Evolutionary conservation across 306 rosid genomes (phyloP).

Genomic region (Luffa acutangula): DNA sequence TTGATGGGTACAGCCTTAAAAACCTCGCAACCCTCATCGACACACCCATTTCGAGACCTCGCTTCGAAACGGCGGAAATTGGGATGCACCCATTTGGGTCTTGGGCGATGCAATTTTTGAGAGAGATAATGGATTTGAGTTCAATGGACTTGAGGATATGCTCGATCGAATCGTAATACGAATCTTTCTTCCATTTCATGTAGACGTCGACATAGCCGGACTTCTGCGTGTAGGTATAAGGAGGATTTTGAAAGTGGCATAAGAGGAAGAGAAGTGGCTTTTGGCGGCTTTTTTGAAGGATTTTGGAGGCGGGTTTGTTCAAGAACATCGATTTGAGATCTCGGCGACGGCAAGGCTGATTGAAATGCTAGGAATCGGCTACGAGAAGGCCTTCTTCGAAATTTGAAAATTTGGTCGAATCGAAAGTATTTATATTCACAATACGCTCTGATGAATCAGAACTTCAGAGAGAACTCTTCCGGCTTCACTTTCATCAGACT

Average conservation of each 20-base stretch:
- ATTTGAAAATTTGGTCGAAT: no score
- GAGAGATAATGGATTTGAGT: conserved; percentile 57
- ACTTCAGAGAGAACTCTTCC: no score
- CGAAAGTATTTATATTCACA: no score
- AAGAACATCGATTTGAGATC: conserved; percentile 23
- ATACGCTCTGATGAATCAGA: no score
- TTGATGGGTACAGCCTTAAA: conserved; percentile 71
- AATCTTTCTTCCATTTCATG: conserved; percentile 88
- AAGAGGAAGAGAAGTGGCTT: conserved; percentile 11
- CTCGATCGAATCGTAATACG: conserved; percentile 56
- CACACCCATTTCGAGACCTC: conserved; percentile 43
- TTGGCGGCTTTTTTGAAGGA: conserved; percentile 19
- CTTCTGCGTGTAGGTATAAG: conserved; percentile 30
- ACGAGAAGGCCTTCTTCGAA: neutral
- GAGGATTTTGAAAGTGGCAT: conserved; percentile 12
- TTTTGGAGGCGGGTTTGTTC: conserved; percentile 19
- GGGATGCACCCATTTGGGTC: conserved; percentile 68
- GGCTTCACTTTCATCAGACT: no score
- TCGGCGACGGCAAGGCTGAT: neutral
- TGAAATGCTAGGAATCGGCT: neutral
- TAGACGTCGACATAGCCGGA: conserved; percentile 63
- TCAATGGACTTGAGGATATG: conserved; percentile 51
- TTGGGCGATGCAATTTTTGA: conserved; percentile 56
- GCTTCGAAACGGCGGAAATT: conserved; percentile 62
- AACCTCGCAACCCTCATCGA: conserved; percentile 68